Base-by-base conservation (phyloP, 345 rosid species). In the Durio zibethinus region DNA sequence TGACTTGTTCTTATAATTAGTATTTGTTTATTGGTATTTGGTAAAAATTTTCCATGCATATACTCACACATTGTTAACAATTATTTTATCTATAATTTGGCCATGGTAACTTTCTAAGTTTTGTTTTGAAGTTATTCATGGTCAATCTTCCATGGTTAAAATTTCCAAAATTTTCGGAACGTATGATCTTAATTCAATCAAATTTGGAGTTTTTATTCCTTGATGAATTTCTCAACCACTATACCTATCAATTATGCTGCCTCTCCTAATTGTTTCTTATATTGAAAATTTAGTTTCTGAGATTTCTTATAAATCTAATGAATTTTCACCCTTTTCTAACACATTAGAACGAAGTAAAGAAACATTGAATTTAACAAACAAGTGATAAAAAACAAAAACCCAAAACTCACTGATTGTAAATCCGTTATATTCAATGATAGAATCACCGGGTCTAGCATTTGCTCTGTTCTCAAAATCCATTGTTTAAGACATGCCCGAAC, bases 401-500 rank as follows among this genome's bases (percentile, higher is more conserved):
- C 16, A 77, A 23, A 10, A 56, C 86, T 18, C 89, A 95, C 99
- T 97, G 10, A 93, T 95, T 45, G 87, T 88, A 74, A 95, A 93
- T 7, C 97, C 98, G 20, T 86, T 67, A 35, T 90, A 92, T 62
- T 93, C 91, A 2, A 95, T 92, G 20, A 91, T 61, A 0, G 99
- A 95, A 56, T 93, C 99, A 78, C 90, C 97, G 0, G 98, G 89
- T 80, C 94, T 87, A 3, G 93, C 73, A 18, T 92, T 90, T 1
- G 82, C 78, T 70, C 85, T 82, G 40, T 82, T 87, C 89, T 93
- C 98, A 35, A 95, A 93, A 54, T 95, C 98, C 98, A 94, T 95
- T 0, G 96, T 85, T 80, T 95, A 95, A 23, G 98, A 95, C 99
- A 95, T 93, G 81, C 99, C 99, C 0, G 98, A 93, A 84, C 98